phyloP scores from a whole-genome alignment of 768 basidiomycete species.

The Rhodosporidiobolus sp. region DNA sequence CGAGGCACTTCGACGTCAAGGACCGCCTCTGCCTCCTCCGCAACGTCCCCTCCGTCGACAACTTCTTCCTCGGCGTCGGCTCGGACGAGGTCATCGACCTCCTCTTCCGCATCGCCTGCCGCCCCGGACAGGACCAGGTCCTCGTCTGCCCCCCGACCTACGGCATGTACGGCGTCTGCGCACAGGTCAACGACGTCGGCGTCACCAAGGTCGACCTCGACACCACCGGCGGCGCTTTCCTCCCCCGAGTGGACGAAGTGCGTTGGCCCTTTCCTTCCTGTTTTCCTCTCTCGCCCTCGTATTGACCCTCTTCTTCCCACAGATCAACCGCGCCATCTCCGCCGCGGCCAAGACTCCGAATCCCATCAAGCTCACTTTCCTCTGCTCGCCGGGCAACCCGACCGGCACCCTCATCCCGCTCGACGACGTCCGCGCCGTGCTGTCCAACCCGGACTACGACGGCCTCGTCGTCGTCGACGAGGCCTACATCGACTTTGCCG shows the following conservation, averaged over 20 bases:
- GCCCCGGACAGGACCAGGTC: constrained; percentile 73
- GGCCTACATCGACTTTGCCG: constrained; percentile 93
- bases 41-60: constrained; percentile 58
- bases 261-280: neutral
- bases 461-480: constrained; percentile 94
- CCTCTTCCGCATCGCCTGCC: constrained; percentile 82
- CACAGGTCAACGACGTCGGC: constrained; percentile 88
- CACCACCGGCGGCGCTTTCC: constrained; percentile 81
- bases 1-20: constrained; percentile 78
- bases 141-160: constrained; percentile 81
- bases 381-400: constrained; percentile 97
- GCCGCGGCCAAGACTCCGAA: constrained; percentile 42
- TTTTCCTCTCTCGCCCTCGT: neutral
- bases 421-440: constrained; percentile 61
- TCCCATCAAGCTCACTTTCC: constrained; percentile 82
- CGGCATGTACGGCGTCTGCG: constrained; percentile 94
- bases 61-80: constrained; percentile 91
- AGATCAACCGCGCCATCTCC: constrained; percentile 70
- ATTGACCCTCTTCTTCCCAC: neutral
- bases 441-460: constrained; percentile 76
- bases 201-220: constrained; percentile 72
- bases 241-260: constrained; percentile 70
- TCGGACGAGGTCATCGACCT: constrained; percentile 96
- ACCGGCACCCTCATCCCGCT: constrained; percentile 83
- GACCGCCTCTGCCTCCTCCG: constrained; percentile 69